phyloP scores from a whole-genome alignment of 495 filamentous ascomycete species.

The Daldinia bambusicola region DNA sequence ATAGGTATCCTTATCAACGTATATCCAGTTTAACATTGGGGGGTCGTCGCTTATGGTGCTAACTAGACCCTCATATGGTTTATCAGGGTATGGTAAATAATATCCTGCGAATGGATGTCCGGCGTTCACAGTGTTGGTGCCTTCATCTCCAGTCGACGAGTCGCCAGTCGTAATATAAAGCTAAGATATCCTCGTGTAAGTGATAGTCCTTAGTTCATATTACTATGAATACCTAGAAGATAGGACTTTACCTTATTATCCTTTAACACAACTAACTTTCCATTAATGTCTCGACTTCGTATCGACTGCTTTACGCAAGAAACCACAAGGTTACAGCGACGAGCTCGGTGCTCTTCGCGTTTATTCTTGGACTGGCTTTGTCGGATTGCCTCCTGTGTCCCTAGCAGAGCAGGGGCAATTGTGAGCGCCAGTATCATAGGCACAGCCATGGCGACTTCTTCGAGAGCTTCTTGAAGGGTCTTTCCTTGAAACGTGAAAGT shows the following conservation, averaged over 20 bases:
- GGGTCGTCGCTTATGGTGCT: conserved; percentile 67
- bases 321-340: conserved; percentile 57
- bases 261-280: conserved; percentile 53
- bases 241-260: conserved; percentile 50
- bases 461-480: conserved; percentile 40
- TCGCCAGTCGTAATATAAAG: conserved; percentile 48
- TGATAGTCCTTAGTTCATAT: not conserved
- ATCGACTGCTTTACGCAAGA: conserved; percentile 50
- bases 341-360: conserved; percentile 56
- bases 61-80: conserved; percentile 65
- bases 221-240: not conserved
- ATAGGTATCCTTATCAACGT: conserved; percentile 65
- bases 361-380: conserved; percentile 58
- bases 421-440: conserved; percentile 51
- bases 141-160: conserved; percentile 35
- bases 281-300: conserved; percentile 51
- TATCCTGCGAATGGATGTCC: conserved; percentile 66
- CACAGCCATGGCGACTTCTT: conserved; percentile 42
- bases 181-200: conserved; percentile 34
- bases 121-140: conserved; percentile 16
- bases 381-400: conserved; percentile 58
- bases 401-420: conserved; percentile 54
- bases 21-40: conserved; percentile 72
- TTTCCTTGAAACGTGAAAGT: conserved; percentile 38
- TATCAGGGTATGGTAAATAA: conserved; percentile 68